phyloP scores from a whole-genome alignment of 2,329 filamentous ascomycete species.

The Fusarium annulatum region DNA sequence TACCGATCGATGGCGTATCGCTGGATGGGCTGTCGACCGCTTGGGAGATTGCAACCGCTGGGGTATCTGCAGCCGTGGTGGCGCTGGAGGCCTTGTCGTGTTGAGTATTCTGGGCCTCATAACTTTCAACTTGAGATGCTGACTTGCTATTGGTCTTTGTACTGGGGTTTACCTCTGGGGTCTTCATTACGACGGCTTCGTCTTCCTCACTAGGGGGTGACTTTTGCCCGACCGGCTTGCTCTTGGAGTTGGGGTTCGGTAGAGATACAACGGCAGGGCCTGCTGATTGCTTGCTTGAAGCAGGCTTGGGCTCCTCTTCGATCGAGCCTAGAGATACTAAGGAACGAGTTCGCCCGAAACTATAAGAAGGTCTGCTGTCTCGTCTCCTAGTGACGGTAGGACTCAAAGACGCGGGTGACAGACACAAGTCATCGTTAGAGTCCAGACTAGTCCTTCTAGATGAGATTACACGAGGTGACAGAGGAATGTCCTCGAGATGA shows the following conservation, averaged over 20 bases:
- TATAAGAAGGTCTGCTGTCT: slow-evolving; percentile 49
- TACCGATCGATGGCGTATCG: background rate
- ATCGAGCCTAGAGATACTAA: slow-evolving; percentile 59
- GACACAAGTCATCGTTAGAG: slow-evolving; percentile 50
- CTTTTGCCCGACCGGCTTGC: slow-evolving; percentile 33
- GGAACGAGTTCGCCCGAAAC: slow-evolving; percentile 51
- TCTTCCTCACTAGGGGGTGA: slow-evolving; percentile 53
- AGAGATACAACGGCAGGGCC: slow-evolving; percentile 34
- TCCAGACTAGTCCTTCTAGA: slow-evolving; percentile 52
- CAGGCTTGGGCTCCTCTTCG: slow-evolving; percentile 54
- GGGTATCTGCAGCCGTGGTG: background rate
- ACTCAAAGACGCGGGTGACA: slow-evolving; percentile 52
- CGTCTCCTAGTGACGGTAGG: slow-evolving; percentile 48
- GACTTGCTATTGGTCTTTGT: slow-evolving; percentile 19
- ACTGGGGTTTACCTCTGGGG: slow-evolving; percentile 29
- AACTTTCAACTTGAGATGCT: slow-evolving; percentile 31
- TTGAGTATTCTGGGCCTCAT: slow-evolving; percentile 11
- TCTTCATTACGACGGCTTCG: slow-evolving; percentile 53
- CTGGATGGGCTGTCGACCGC: background rate
- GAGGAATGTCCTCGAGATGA: slow-evolving; percentile 50
- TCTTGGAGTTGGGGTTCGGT: slow-evolving; percentile 37
- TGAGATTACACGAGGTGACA: slow-evolving; percentile 51
- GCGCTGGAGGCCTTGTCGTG: background rate
- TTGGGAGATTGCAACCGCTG: background rate
- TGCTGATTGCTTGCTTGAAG: slow-evolving; percentile 12